A percentile compares a stretch with the other conserved stretches of the same genome.
Conservation (phyloP, 345 rosid genomes). For the Durio zibethinus region DNA sequence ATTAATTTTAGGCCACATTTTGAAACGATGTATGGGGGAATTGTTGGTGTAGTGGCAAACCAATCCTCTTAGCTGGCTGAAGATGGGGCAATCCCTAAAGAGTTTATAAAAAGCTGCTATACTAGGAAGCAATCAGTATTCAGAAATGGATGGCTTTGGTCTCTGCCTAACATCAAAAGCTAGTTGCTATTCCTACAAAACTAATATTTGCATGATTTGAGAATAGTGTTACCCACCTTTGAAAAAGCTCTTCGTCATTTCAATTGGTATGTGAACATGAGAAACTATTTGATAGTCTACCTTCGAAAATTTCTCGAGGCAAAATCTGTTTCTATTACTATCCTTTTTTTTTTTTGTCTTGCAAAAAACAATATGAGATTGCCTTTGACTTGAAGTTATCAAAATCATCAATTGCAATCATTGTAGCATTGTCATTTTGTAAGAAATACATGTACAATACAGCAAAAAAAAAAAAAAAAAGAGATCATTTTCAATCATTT, state of each 20-base stretch:
- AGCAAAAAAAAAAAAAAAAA: not conserved
- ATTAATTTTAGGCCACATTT: not conserved
- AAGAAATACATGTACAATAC: not conserved
- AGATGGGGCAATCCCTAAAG: not conserved
- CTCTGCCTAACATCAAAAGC: not conserved
- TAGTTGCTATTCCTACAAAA: not conserved
- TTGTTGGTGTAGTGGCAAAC: not conserved
- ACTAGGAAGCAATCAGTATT: too few relatives aligned
- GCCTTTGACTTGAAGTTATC: not conserved
- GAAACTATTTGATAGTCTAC: not conserved
- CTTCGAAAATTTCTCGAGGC: not conserved
- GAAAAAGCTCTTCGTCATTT: not conserved
- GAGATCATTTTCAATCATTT: not conserved
- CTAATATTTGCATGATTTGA: not conserved
- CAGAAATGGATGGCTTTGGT: not conserved
- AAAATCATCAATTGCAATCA: not conserved
- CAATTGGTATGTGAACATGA: not conserved
- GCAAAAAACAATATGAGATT: not conserved
- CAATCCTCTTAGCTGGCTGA: not conserved
- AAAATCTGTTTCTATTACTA: not conserved
- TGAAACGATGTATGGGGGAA: not conserved
- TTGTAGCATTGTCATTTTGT: not conserved
- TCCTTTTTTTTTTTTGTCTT: too few relatives aligned
- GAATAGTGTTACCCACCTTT: not conserved
- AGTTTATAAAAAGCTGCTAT: not conserved